Base-by-base conservation (phyloP, 2,329 filamentous ascomycete species). In the Arachnopeziza araneosa region DNA sequence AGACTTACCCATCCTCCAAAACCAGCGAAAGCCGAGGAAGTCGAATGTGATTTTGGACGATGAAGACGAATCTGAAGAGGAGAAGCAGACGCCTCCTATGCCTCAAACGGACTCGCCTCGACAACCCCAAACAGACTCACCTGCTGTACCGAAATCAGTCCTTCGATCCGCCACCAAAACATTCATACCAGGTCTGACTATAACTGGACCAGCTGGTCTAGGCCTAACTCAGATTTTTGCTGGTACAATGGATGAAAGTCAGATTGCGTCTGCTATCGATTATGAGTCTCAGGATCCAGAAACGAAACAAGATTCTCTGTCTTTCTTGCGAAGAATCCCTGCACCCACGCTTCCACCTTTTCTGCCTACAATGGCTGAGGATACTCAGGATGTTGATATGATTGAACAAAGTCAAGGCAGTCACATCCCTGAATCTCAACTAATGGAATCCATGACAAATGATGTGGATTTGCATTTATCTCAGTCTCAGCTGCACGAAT, bases 141-240 rank as follows among this genome's bases (percentile, higher is more conserved):
- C 72, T 65, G 44, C 62, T 63, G 76, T 77, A 14, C 87, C 86
- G 2, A 83, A 79, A 19, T 89, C 86, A 0, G 83, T 88, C 1
- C 72, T 88, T n/a, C 83, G 86, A 50, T 89, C 86, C 3, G 85
- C 85, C 1, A 86, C 82, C 61, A 89, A 89, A 74, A 82, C 78
- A 0, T 88, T 88, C 66, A 88, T 91, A 60, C 88, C 88, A 2
- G 87, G 86, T 1, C 75, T 91, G 22, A 83, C 86, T 1, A 79
- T 87, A 3, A 74, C 79, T 7, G 82, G 80, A 0, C 79, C 84
- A 23, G 85, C 84, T 44, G 85, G 85, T 2, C 76, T 96, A 50
- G 89, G 91, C 10, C 80, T 96, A 52, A 96, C 91, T 0, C 93
- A 96, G 69, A 93, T 95, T 63, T 97, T 96, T 71, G 90, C 89